A percentile compares a stretch with the other conserved stretches of the same genome.
phyloP scores from a whole-genome alignment of 2,329 filamentous ascomycete species.

The Fusarium illudens region DNA sequence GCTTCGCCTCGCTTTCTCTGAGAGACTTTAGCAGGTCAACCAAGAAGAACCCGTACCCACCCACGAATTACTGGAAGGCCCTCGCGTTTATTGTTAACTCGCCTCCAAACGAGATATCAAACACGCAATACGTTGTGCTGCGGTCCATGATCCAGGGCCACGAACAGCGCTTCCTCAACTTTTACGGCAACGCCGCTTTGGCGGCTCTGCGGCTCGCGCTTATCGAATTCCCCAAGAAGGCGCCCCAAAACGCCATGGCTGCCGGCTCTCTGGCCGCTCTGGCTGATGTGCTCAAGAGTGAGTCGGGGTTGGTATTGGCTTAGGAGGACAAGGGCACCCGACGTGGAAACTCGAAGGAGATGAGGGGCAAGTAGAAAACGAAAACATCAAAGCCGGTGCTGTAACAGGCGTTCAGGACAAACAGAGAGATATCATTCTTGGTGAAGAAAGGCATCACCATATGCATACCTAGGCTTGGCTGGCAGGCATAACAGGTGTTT shows the following conservation, averaged over 20 bases:
- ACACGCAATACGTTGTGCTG: slow-evolving; percentile 76
- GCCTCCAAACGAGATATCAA: slow-evolving; percentile 70
- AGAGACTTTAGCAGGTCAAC: slow-evolving; percentile 79
- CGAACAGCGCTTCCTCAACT: slow-evolving; percentile 77
- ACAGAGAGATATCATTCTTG: slow-evolving; percentile 3
- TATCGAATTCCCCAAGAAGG: slow-evolving; percentile 74
- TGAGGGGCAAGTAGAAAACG: background rate
- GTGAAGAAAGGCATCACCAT: slow-evolving; percentile 5
- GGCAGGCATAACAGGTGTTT: slow-evolving; percentile 30
- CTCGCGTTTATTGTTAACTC: slow-evolving; percentile 81
- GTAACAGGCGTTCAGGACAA: slow-evolving; percentile 23
- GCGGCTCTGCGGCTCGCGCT: slow-evolving; percentile 75
- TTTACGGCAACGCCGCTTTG: slow-evolving; percentile 82
- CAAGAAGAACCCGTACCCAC: slow-evolving; percentile 78
- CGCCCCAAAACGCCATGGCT: slow-evolving; percentile 57
- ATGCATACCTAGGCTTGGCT: background rate
- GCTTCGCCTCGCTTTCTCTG: slow-evolving; percentile 83
- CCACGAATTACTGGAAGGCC: slow-evolving; percentile 82
- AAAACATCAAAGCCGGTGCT: slow-evolving; percentile 9
- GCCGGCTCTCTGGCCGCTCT: slow-evolving; percentile 62
- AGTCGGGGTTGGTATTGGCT: slow-evolving; percentile 58
- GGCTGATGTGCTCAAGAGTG: slow-evolving; percentile 60
- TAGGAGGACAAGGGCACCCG: slow-evolving; percentile 32
- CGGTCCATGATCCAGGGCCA: slow-evolving; percentile 77
- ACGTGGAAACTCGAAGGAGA: background rate